Evolutionary conservation across 306 rosid species (phyloP).

Genomic region (Fragaria nilgerrensis): DNA sequence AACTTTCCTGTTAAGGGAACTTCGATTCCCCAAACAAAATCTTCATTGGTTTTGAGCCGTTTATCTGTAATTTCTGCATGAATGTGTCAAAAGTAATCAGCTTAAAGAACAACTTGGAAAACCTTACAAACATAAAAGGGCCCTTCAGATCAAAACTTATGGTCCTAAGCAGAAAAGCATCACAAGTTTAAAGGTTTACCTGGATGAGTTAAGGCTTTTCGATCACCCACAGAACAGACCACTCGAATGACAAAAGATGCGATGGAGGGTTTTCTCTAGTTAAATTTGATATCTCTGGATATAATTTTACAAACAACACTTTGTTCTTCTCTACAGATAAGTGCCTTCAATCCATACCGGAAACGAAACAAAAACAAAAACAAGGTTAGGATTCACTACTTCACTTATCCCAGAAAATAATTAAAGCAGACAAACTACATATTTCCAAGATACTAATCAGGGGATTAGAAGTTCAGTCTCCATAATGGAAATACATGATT

Average conservation of each 20-base stretch:
- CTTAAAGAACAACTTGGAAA: background rate
- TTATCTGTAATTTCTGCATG: constrained; percentile 70
- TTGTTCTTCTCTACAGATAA: constrained; percentile 88
- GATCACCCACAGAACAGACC: constrained; percentile 74
- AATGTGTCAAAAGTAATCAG: background rate
- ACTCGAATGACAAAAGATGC: constrained; percentile 80
- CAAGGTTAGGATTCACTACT: background rate
- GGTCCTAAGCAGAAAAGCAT: background rate
- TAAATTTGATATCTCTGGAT: constrained; percentile 78
- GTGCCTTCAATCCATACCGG: constrained; percentile 57
- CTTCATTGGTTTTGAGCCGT: constrained; percentile 76
- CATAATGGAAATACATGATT: background rate
- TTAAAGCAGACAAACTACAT: background rate
- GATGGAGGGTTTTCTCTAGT: constrained; percentile 86
- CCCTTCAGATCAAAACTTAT: background rate
- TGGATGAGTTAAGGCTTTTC: constrained; percentile 76
- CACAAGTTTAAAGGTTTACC: constrained; percentile 35
- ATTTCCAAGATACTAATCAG: constrained; percentile 14
- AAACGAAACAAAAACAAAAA: background rate
- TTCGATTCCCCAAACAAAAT: constrained; percentile 91
- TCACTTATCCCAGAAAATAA: background rate
- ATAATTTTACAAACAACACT: constrained; percentile 68
- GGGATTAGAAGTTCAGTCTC: background rate
- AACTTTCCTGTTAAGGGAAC: constrained; percentile 91
- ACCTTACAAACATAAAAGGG: too few species aligned